Evolutionary conservation across 2,329 filamentous ascomycete species (phyloP), one percentile per base, ranked within the genome.

Genomic region (Cordyceps tenuipes): DNA sequence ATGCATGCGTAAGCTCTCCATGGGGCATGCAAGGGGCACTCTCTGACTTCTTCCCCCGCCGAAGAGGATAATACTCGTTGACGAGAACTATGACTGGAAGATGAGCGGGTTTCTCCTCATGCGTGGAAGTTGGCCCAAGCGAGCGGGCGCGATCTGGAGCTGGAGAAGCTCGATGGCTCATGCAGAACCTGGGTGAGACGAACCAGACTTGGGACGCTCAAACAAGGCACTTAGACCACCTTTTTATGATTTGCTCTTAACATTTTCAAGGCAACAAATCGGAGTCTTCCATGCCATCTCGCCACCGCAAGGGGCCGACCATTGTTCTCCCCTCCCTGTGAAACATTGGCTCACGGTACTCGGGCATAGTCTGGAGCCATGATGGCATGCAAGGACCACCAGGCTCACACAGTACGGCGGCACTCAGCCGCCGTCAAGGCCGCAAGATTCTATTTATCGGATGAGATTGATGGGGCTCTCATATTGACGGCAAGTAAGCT

Each of bases 71-170:
- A 52, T n/a, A 36, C 26, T 23, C 36, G 15, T n/a, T 26, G 29
- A 7, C 34, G 36, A n/a, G 48, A 39, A 34, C 36, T 39, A 44
- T 26, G 43, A 52, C 49, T 51, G 48, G 47, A 57, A 58, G 48
- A 46, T 41, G 48, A 51, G 48, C 31, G 46, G 39, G 39, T 58
- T 52, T 58, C 26, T 7, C 26, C 52, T 57, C 36, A 58, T 58
- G 56, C 56, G 36, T 34, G 48, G 12, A 47, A n/a, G 21, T 51
- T 51, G 47, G 56, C 51, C 47, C 39, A 52, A 58, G 56, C 47
- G 56, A 34, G 56, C 48, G 36, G 48, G 48, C 56, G 48, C 56
- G 56, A 58, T 52, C 56, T 52, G 17, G 56, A 58, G 56, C 39
- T 58, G 21, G 48, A 58, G 31, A 43, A 31, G 23, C 55, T 43